These are phyloP conservation scores for Neocatenulostroma microsporum DNA, from an alignment of 2,329 filamentous ascomycete species.

Conservation along the genomic window DNA sequence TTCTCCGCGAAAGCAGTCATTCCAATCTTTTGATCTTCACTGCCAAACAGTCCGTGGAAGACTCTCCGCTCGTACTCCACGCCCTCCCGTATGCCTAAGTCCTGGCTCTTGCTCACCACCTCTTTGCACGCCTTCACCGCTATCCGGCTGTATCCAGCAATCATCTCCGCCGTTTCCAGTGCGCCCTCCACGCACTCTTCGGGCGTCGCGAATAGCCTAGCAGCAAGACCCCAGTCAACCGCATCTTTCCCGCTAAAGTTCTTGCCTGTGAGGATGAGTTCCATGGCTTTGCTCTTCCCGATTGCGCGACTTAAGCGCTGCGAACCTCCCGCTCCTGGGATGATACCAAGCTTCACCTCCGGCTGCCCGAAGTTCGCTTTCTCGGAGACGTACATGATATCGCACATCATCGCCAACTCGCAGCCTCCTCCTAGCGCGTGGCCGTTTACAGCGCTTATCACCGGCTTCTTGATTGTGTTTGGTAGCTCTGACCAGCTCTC, in stretches of 20 bases:
- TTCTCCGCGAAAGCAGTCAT: slow-evolving; percentile 95
- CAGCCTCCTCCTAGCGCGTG: slow-evolving; percentile 93
- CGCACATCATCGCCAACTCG: slow-evolving; percentile 95
- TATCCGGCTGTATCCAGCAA: slow-evolving; percentile 79
- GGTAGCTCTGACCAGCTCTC: slow-evolving; percentile 86
- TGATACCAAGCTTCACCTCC: slow-evolving; percentile 89
- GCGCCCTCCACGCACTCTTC: slow-evolving; percentile 76
- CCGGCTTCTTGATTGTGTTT: slow-evolving; percentile 79
- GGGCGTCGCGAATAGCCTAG: slow-evolving; percentile 68
- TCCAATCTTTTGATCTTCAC: slow-evolving; percentile 87
- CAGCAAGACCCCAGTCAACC: slow-evolving; percentile 82
- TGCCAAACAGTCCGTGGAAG: slow-evolving; percentile 90
- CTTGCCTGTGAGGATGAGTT: slow-evolving; percentile 78
- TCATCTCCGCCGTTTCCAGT: slow-evolving; percentile 76
- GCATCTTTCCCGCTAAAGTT: slow-evolving; percentile 79
- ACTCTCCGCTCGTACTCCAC: slow-evolving; percentile 90
- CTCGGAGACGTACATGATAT: slow-evolving; percentile 83
- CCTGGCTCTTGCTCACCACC: slow-evolving; percentile 98
- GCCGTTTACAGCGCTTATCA: slow-evolving; percentile 89
- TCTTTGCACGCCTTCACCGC: slow-evolving; percentile 87
- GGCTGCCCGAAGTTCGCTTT: slow-evolving; percentile 90
- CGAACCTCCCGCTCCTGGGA: slow-evolving; percentile 85
- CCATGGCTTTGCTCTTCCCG: slow-evolving; percentile 74
- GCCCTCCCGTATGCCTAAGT: slow-evolving; percentile 75
- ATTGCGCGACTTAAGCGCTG: slow-evolving; percentile 72